Base-by-base conservation (phyloP, 495 filamentous ascomycete genomes). In the Neurospora sp. region DNA sequence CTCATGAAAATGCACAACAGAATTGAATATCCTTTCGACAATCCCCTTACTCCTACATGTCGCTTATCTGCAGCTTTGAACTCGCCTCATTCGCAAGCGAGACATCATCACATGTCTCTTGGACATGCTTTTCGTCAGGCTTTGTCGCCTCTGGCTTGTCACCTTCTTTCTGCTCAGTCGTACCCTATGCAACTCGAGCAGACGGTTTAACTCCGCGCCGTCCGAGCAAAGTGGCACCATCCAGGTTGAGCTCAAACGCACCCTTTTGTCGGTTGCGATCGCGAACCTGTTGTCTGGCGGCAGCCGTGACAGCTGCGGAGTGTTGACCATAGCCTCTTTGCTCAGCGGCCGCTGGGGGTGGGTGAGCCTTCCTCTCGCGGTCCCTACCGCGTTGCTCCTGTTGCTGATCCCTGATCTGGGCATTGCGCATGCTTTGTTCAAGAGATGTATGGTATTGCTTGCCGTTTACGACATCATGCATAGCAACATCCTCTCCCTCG, bases 201-300 rank as follows among this genome's bases (percentile, higher is more conserved):
- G 53, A 65, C 27, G 53, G 53, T 72, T 87, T 89, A 78, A 89
- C 88, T 4, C 87, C 88, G 74, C 96, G 86, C 73, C 94, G 87
- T 9, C 94, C 94, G 1, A 99, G 83, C 72, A 99, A 83, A 31
- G 94, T 97, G 4, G 96, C 90, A 72, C 94, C 93, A 73, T 97
- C 92, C 18, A 99, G 83, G 78, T 89, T 97, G 39, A 99, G 86
- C 81, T 99, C 96, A 75, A 99, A 99, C 1, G 91, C 89, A 27
- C 89, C 90, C 69, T 89, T 86, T 71, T 88, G 86, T 73, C 86
- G 83, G 47, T 88, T 83, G 20, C 85, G 87, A 65, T 86, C 85
- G 1, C 82, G 79, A 12, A 93, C 92, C 75, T 92, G 90, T 76
- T 90, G 88, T 80, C 90, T 90, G n/a, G 92, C 93, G 7, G 93